Conservation (phyloP, 73 alveolate species). For the Paramecium primaurelia region DNA sequence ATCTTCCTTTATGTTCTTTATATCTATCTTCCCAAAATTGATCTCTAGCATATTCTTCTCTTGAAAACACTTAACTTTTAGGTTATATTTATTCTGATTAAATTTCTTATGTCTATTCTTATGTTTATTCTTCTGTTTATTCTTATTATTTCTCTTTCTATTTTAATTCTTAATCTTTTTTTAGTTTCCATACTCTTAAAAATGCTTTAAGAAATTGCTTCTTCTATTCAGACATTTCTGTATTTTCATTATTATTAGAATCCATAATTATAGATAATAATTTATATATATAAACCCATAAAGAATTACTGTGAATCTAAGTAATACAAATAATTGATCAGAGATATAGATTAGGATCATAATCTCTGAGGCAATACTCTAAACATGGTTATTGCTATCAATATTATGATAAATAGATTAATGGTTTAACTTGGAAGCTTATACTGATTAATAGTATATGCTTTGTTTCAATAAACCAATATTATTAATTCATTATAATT, state of each 20-base stretch:
- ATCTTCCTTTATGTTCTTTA: conserved; percentile 33
- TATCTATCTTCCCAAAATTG: conserved; percentile 41
- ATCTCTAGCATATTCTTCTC: conserved; percentile 27
- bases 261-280: background rate
- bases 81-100: background rate
- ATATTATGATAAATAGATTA: background rate
- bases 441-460: background rate
- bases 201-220: background rate
- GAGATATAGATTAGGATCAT: background rate
- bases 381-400: background rate
- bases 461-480: background rate
- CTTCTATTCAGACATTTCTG: background rate
- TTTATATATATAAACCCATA: background rate
- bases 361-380: conserved; percentile 21
- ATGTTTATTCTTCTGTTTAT: background rate
- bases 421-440: conserved; percentile 20
- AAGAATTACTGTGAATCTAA: background rate
- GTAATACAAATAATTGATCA: background rate
- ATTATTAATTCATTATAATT: background rate
- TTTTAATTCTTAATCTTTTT: background rate
- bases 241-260: background rate
- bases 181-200: background rate
- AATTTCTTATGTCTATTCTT: background rate
- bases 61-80: background rate
- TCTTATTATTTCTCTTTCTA: background rate